phyloP scores from a whole-genome alignment of 2,329 filamentous ascomycete species.

The Nannizzia gypsea region DNA sequence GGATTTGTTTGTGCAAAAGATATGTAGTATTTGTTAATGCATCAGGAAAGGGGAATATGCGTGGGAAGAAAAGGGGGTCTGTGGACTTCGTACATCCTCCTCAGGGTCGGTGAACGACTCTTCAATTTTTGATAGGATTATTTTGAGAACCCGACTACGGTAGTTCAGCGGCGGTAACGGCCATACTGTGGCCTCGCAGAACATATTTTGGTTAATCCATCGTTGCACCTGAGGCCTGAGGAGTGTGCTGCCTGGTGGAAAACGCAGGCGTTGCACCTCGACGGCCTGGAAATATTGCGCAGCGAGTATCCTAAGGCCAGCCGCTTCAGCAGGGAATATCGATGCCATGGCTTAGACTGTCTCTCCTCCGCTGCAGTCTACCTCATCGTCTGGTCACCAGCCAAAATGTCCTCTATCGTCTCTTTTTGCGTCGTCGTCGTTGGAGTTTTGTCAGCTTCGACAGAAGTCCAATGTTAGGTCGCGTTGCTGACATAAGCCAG shows the following conservation, averaged over 20 bases:
- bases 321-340: not conserved
- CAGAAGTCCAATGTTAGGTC: too few relatives aligned
- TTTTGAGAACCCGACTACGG: conserved; percentile 59
- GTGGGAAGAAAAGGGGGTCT: conserved; percentile 5
- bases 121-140: conserved; percentile 59
- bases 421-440: not conserved
- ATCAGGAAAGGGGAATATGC: not conserved
- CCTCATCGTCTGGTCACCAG: too few relatives aligned
- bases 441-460: not conserved
- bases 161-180: conserved; percentile 58
- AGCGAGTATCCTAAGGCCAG: conserved; percentile 28
- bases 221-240: conserved; percentile 52
- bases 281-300: conserved; percentile 73
- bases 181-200: conserved; percentile 45
- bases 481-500: not conserved
- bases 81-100: conserved; percentile 54
- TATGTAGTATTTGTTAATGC: not conserved
- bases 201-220: conserved; percentile 54
- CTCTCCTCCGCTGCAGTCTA: not conserved
- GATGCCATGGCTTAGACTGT: not conserved
- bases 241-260: conserved; percentile 50
- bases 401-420: too few relatives aligned
- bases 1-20: conserved; percentile 9
- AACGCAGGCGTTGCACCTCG: conserved; percentile 48
- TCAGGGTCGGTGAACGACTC: conserved; percentile 67